Base-by-base conservation (phyloP, 129 eudicot genomes). In the Pulicaria dysenterica region DNA sequence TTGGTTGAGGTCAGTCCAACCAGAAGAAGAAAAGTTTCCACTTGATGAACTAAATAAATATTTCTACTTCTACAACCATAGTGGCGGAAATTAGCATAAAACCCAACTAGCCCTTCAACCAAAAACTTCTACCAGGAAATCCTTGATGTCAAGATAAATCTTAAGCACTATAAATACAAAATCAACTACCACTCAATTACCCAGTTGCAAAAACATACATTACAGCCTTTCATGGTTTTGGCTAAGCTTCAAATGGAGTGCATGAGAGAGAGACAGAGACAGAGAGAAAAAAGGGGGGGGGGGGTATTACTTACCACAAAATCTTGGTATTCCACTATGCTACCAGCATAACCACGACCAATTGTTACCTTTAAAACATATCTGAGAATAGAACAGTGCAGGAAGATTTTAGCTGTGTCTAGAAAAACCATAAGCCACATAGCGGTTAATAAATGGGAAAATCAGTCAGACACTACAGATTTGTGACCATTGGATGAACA, bases 311-410 rank as follows among this genome's bases (percentile, higher is more conserved):
- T 76, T 7, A 93, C 98, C 88, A 89, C 84, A 58, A 93, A 85
- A 68, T 89, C 98, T 64, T 92, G 96, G 85, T 87, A 92, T 66
- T 89, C 87, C 50, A 83, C 83, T 15, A 92, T 89, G 88, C 92
- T 92, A 55, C 96, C 92, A 72, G 86, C 96, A 73, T 92, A 92
- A 50, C 98, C 96, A 45, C 96, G 95, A 73, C 80, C 87, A 53
- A 92, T 80, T 1, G 95, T 92, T 77, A 92, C 95, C 81, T 89
- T 92, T 43, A 92, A 71, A 73, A 92, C 90, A 80, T 89, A 93
- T 88, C 96, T 93, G 87, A 31, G 67, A 73, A 44, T 7, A 54
- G 6, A 42, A 84, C 58, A 60, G 41, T 58, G 56, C 44, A 56
- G 31, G 54, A 64, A 41, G 19, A 46, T 67, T 38, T 31, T 3